Evolutionary conservation across 2,329 filamentous ascomycete genomes (phyloP).

Genomic region (Aureobasidium uvarum): DNA sequence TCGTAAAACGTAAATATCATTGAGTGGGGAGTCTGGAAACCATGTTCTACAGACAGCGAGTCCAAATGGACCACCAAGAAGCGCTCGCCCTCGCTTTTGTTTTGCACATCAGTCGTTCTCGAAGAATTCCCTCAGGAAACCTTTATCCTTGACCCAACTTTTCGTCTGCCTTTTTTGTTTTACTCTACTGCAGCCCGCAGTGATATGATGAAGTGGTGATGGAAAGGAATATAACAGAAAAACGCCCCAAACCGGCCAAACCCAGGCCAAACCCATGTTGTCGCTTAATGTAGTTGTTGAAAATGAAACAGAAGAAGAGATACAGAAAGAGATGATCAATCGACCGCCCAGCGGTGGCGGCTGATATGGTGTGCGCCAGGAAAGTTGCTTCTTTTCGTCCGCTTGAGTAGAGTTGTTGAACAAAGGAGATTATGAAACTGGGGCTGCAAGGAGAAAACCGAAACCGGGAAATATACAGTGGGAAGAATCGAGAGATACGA

Average conservation of each 20-base stretch:
- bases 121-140: slow-evolving; percentile 21
- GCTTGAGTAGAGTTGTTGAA: slow-evolving; percentile 21
- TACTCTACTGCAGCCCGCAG: slow-evolving; percentile 26
- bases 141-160: slow-evolving; percentile 20
- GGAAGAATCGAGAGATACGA: slow-evolving; percentile 4
- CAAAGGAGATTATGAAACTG: slow-evolving; percentile 23
- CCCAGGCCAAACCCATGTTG: slow-evolving; percentile 22
- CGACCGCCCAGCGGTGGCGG: slow-evolving; percentile 14
- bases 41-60: slow-evolving; percentile 27
- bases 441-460: slow-evolving; percentile 22
- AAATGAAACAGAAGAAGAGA: slow-evolving; percentile 24
- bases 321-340: slow-evolving; percentile 22
- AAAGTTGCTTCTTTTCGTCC: slow-evolving; percentile 6
- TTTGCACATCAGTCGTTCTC: slow-evolving; percentile 27
- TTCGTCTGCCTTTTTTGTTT: slow-evolving; percentile 22
- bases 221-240: slow-evolving; percentile 2
- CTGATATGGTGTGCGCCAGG: slow-evolving; percentile 4
- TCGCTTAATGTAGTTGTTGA: slow-evolving; percentile 22
- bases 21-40: slow-evolving; percentile 27
- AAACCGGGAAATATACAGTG: slow-evolving; percentile 19
- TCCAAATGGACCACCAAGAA: slow-evolving; percentile 19
- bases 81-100: slow-evolving; percentile 25
- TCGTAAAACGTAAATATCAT: slow-evolving; percentile 20
- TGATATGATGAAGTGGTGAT: slow-evolving; percentile 19
- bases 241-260: slow-evolving; percentile 19